phyloP scores from a whole-genome alignment of 257 asterid species.

The Solanum acaule region DNA sequence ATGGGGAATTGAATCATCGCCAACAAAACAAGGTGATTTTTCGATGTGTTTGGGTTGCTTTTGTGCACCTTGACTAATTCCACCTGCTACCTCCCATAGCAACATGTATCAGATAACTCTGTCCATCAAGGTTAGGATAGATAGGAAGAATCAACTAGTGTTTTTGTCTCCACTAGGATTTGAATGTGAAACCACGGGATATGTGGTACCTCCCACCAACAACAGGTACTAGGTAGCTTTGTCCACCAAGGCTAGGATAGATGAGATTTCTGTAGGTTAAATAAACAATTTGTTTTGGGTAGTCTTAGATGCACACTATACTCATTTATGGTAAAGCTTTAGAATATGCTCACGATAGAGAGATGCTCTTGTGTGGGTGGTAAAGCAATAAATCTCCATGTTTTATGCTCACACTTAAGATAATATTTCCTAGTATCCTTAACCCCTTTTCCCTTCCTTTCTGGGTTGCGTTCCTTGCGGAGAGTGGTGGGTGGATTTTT shows the following conservation, averaged over 20 bases:
- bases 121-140: background rate
- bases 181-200: background rate
- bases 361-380: background rate
- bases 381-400: background rate
- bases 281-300: background rate
- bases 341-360: background rate
- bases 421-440: background rate
- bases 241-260: background rate
- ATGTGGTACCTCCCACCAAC: background rate
- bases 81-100: background rate
- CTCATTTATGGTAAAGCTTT: background rate
- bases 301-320: background rate
- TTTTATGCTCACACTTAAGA: background rate
- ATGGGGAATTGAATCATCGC: background rate
- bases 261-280: background rate
- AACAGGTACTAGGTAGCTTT: background rate
- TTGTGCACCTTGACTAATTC: background rate
- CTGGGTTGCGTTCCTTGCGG: background rate
- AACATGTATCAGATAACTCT: background rate
- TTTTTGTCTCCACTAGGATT: background rate
- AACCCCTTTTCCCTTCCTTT: background rate
- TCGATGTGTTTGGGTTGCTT: background rate
- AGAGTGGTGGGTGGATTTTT: background rate
- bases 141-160: background rate
- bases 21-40: background rate